Evolutionary conservation across 148 eudicot genomes (phyloP), one percentile per base, ranked within the genome.

Genomic region (Pouteria glomerata): DNA sequence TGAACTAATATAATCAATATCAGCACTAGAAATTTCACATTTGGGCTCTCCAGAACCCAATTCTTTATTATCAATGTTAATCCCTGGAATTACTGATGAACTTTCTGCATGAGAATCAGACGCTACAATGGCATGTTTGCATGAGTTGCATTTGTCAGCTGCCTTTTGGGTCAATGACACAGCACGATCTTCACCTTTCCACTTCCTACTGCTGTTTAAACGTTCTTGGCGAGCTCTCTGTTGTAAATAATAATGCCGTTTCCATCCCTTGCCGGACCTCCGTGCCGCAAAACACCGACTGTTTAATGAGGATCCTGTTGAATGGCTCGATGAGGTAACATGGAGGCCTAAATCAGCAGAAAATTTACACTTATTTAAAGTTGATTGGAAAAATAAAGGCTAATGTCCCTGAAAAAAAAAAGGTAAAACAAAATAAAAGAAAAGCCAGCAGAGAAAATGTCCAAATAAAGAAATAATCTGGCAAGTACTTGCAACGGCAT

Each of bases 181-280:
- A 62, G 66, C 73, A 73, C 78, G 80, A 35, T 83, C 79, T 48
- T 83, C 89, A 63, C 29, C 68, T 73, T 85, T 89, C 90, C 92
- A 84, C 71, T 86, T 91, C 63, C 86, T 86, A 71, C 87, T 86
- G 81, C 80, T 82, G 71, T 83, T 85, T 66, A 86, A 70, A 74
- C 91, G 84, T 74, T 92, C 92, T 84, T 86, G 90, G 48, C 89
- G 93, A 86, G 97, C 85, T 83, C 91, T 81, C 73, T 88, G 91
- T 80, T 88, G 94, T 68, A 89, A 74, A 84, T 85, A 77, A 75
- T 88, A 84, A 39, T 88, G 83, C 42, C 97, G 81, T 73, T 83
- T 94, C 98, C 97, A 89, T 53, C 90, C 80, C 79, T 88, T 86
- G 56, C 84, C 81, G 53, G 84, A 57, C 59, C 80, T 83, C 35